Evolutionary conservation across 129 eudicot species (phyloP), one percentile per base, ranked within the genome.

Genomic region (Chrysanthemum lavandulifolium): DNA sequence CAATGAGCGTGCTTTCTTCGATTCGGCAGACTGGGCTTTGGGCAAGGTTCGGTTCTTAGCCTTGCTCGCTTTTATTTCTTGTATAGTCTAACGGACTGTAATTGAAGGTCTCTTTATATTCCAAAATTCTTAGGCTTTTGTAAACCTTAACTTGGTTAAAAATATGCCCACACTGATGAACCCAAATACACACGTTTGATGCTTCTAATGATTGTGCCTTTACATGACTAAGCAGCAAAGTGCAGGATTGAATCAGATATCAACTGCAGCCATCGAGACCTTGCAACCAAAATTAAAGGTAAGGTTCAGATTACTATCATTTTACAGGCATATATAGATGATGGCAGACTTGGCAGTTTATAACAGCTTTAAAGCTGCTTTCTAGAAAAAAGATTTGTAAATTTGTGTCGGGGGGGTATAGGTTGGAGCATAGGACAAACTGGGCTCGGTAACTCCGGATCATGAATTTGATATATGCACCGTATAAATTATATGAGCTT

Each of bases 1-100:
- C 33, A 40, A 61, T 14, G 67, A 61, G 10, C 67, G 67, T 61
- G 67, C 67, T 61, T 61, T 61, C 48, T 61, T 61, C 18, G 67
- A 61, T 61, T 61, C 67, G 7, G 67, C 67, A 29, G 67, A 61
- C 33, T 61, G 67, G 67, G 67, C 67, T 61, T 61, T 61, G 45
- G 14, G 67, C 43, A 61, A 61, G 67, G 67, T 61, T 21, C 21
- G 27, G 33, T 29, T 58, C 36, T 9, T 58, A 58, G 12, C 64
- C 27, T 10, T 58, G 3, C 6, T 19, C 6, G 10, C 10, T 40
- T 40, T 6, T 58, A 58, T 19, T 58, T 19, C 27, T 19, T 14
- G 6, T 10, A 57, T 2, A 18, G 18, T 15, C 5, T 1, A 5
- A 58, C 19, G 63, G 63, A 27, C 63, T 58, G 7, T 56, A 56